phyloP scores from a whole-genome alignment of 179 eudicot genomes.

The Corrigiola litoralis region DNA sequence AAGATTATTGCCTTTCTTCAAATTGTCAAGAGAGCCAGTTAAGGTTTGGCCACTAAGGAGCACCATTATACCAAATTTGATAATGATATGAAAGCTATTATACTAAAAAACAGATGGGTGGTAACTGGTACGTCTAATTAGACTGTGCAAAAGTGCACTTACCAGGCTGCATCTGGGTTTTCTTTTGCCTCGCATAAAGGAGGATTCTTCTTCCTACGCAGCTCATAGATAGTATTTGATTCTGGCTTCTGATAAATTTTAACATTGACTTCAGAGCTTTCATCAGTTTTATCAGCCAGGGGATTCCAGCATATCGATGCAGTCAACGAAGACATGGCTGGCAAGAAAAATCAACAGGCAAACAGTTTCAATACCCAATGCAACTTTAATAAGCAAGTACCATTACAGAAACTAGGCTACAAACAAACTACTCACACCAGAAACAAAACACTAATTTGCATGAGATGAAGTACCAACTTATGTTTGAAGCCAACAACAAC shows the following conservation, averaged over 20 bases:
- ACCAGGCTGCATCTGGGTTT: conserved; percentile 96
- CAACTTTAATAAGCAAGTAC: neutral
- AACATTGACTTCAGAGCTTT: conserved; percentile 69
- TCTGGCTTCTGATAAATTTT: conserved; percentile 91
- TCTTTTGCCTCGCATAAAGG: conserved; percentile 84
- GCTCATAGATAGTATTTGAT: conserved; percentile 65
- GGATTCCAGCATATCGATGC: conserved; percentile 93
- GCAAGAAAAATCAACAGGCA: conserved; percentile 21
- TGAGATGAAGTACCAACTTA: too few relatives aligned
- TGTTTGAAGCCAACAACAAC: neutral
- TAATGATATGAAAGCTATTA: neutral
- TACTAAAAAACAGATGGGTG: neutral
- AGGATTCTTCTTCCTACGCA: conserved; percentile 81
- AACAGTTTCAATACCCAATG: neutral
- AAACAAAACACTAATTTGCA: neutral
- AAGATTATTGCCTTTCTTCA: neutral
- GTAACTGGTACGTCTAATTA: neutral
- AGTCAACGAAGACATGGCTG: conserved; percentile 71
- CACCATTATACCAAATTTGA: neutral
- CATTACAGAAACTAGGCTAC: neutral
- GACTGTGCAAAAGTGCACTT: conserved; percentile 17
- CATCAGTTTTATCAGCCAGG: conserved; percentile 89
- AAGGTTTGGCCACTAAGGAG: neutral
- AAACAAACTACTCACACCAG: neutral
- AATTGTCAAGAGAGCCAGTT: neutral